phyloP scores from a whole-genome alignment of 2,329 filamentous ascomycete species.

The Talaromyces pinophilus region DNA sequence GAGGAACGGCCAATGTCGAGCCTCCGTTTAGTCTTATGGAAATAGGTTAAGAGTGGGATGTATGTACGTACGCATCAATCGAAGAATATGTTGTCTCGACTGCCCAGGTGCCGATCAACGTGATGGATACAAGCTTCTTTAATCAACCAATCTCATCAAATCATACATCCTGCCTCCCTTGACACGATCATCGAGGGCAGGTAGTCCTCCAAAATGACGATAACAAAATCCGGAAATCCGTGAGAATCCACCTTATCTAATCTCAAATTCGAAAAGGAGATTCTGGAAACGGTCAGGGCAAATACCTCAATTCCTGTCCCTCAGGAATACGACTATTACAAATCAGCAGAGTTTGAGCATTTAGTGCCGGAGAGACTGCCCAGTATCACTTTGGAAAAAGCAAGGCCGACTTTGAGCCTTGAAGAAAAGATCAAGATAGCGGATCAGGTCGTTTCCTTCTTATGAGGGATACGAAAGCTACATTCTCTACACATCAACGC shows the following conservation, averaged over 20 bases:
- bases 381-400: neutral
- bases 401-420: neutral
- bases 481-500: neutral
- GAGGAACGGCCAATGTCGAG: too few relatives aligned
- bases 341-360: slow-evolving; percentile 4
- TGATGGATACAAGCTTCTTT: too few relatives aligned
- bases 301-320: slow-evolving; percentile 1
- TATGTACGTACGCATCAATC: too few relatives aligned
- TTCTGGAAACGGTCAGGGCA: neutral
- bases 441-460: neutral
- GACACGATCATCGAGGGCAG: neutral
- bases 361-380: neutral
- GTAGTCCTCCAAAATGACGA: neutral
- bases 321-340: slow-evolving; percentile 7
- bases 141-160: too few relatives aligned
- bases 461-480: neutral
- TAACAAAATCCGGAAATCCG: neutral
- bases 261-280: slow-evolving; percentile 7
- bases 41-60: too few relatives aligned
- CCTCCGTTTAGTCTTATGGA: too few relatives aligned
- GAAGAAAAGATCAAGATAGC: neutral
- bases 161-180: neutral
- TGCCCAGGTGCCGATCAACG: too few relatives aligned
- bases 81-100: too few relatives aligned
- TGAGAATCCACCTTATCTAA: neutral